These are phyloP conservation scores for Dipteronia dyeriana DNA, from an alignment of 345 rosid genomes.

Conservation along the genomic window DNA sequence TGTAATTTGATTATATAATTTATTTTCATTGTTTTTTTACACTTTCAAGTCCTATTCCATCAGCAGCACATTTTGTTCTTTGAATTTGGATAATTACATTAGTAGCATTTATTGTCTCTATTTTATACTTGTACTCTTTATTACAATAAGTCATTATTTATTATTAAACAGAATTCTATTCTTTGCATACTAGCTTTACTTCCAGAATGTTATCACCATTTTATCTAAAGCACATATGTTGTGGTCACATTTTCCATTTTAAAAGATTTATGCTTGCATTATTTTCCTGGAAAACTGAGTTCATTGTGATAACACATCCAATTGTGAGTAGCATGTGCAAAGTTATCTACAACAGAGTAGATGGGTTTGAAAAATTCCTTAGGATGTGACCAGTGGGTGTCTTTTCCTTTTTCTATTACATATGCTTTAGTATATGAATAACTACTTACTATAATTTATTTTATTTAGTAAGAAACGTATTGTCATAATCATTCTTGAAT, in stretches of 20 bases:
- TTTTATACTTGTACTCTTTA: background rate
- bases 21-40: background rate
- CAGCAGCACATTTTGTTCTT: background rate
- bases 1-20: background rate
- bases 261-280: constrained; percentile 3
- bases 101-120: background rate
- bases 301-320: background rate
- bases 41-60: background rate
- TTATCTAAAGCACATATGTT: background rate
- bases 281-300: background rate
- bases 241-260: background rate
- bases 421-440: background rate
- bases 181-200: background rate
- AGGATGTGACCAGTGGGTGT: background rate
- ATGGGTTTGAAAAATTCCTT: background rate
- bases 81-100: background rate
- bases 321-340: background rate
- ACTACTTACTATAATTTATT: background rate
- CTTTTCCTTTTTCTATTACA: background rate
- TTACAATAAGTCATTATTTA: too few relatives aligned
- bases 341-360: background rate
- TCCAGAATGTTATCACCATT: background rate
- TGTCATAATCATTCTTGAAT: background rate
- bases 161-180: too few relatives aligned
- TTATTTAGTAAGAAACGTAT: background rate